These are phyloP conservation scores for Microstegium vimineum DNA, from an alignment of 176 grass and related monocot species.

Conservation along the genomic window DNA sequence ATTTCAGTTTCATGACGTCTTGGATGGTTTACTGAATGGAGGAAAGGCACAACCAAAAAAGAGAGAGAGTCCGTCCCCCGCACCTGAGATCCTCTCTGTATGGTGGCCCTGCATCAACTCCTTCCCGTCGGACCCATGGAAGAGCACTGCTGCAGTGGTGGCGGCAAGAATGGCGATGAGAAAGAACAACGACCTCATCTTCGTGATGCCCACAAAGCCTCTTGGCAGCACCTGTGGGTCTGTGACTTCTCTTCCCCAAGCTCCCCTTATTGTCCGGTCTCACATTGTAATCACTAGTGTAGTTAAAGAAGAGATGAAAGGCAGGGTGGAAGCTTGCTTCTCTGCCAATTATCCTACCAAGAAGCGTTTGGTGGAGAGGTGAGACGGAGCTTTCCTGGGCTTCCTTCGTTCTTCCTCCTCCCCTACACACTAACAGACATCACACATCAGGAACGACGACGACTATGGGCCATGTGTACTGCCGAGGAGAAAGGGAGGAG, in stretches of 20 bases:
- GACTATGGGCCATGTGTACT: too few relatives aligned
- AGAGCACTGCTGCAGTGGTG: neutral
- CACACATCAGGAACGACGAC: too few relatives aligned
- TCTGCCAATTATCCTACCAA: slow-evolving; percentile 20
- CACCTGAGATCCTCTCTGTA: slow-evolving; percentile 14
- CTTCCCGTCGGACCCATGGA: slow-evolving; percentile 3
- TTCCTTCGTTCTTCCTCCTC: slow-evolving; percentile 27
- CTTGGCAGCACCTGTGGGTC: neutral
- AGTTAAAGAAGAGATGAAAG: neutral
- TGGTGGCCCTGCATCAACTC: neutral
- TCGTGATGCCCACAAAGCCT: neutral
- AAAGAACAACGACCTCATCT: neutral
- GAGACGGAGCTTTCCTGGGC: slow-evolving; percentile 17
- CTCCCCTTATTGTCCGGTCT: neutral
- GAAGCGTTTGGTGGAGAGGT: slow-evolving; percentile 20
- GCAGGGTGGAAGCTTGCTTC: neutral
- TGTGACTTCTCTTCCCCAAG: too few relatives aligned
- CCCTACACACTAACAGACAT: neutral
- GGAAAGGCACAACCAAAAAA: neutral
- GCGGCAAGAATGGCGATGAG: neutral
- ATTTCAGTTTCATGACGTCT: neutral
- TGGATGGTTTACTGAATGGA: neutral
- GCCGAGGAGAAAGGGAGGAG: neutral
- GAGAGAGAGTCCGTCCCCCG: neutral
- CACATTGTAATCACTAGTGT: neutral